Base-by-base conservation (phyloP, 768 basidiomycete genomes). In the Tylopilus felleus region DNA sequence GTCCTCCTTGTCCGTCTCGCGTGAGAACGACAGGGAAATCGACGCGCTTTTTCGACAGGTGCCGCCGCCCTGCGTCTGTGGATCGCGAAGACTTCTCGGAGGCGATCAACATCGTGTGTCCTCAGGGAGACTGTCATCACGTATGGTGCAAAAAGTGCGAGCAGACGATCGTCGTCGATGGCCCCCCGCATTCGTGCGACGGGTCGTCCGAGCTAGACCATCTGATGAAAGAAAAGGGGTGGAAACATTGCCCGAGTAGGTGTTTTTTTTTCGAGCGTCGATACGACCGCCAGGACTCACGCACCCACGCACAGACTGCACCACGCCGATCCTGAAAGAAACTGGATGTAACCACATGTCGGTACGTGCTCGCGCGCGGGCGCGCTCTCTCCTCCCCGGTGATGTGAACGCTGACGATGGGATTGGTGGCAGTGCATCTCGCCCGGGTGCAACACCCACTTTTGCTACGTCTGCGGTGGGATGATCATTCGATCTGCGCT, bases 71-170 rank as follows among this genome's bases (percentile, higher is more conserved):
- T 2, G 65, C 76, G 16, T 77, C 75, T 49, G 78, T 86, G 14
- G 83, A 82, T 59, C 75, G 77, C 25, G 59, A 66, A 35, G 80
- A 84, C 51, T 75, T 78, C 53, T 63, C 69, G 12, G 70, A 70
- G 3, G 62, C 64, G 14, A 65, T 67, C 29, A 72, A 75, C 22
- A 66, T 86, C 33, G 63, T 69, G 12, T 86, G 85, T 55, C 83
- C 82, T 4, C 62, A 78, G 29, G 69, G 64, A 0, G 64, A 66
- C 17, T 86, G 85, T 52, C 61, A 66, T 1, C 67, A 82, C 57
- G 69, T 73, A 8, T 86, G 84, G 85, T 86, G 85, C 67, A 86
- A 80, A 67, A 66, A 67, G 28, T 86, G 85, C 66, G 77, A 76
- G 27, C 78, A 81, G 52, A 39, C 67, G 56, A 56, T 74, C 47